Evolutionary conservation across 2,329 filamentous ascomycete species (phyloP).

Genomic region (Ampelomyces quisqualis): DNA sequence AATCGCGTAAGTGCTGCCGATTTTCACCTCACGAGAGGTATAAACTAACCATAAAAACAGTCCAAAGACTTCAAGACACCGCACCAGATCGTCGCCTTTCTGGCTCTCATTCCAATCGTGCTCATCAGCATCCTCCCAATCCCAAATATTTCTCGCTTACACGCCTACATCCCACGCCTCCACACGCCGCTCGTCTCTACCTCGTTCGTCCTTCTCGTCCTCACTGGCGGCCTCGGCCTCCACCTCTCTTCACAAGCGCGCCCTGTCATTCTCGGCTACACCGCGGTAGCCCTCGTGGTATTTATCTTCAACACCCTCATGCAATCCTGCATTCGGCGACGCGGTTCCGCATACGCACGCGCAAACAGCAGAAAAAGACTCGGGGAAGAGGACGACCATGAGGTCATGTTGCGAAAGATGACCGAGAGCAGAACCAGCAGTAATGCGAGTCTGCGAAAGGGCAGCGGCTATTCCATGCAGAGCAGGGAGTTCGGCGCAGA

Average conservation of each 20-base stretch:
- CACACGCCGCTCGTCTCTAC: slow-evolving; percentile 47
- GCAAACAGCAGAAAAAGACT: slow-evolving; percentile 9
- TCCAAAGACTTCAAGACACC: slow-evolving; percentile 47
- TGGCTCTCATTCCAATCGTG: slow-evolving; percentile 49
- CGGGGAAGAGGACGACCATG: slow-evolving; percentile 24
- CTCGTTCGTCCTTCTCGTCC: slow-evolving; percentile 28
- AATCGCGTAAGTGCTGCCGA: slow-evolving; percentile 40
- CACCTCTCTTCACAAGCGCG: slow-evolving; percentile 27
- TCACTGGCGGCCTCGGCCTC: slow-evolving; percentile 40
- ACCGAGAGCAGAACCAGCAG: slow-evolving; percentile 10
- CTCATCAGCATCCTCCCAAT: slow-evolving; percentile 27
- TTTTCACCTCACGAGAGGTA: neutral
- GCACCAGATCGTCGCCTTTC: slow-evolving; percentile 52
- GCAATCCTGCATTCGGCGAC: slow-evolving; percentile 28
- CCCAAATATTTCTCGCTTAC: slow-evolving; percentile 33
- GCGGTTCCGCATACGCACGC: slow-evolving; percentile 29
- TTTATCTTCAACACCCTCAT: slow-evolving; percentile 24
- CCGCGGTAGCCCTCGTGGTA: slow-evolving; percentile 26
- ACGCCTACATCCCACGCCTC: slow-evolving; percentile 45
- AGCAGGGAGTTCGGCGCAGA: slow-evolving; percentile 12
- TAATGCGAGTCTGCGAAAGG: slow-evolving; percentile 12
- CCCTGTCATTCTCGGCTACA: slow-evolving; percentile 32
- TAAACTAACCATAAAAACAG: slow-evolving; percentile 18
- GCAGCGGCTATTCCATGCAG: slow-evolving; percentile 1
- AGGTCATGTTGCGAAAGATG: slow-evolving; percentile 25